Evolutionary conservation across 2,329 filamentous ascomycete genomes (phyloP).

Genomic region (Stagonosporopsis tanaceti): DNA sequence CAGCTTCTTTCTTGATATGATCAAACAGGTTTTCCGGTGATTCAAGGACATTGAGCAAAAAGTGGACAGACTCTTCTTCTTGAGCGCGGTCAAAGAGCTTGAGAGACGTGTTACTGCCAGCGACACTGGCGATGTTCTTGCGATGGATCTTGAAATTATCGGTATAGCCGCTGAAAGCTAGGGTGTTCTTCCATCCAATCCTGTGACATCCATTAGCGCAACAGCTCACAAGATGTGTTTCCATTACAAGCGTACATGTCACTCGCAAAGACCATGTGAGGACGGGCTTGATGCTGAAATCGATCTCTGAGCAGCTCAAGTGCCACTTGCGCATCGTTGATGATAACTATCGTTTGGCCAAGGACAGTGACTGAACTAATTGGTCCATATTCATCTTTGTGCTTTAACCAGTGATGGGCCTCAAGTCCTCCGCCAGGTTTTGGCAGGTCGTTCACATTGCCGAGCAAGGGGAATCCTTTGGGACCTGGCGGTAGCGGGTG

Average conservation of each 20-base stretch:
- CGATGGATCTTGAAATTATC: slow-evolving; percentile 36
- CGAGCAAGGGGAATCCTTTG: slow-evolving; percentile 57
- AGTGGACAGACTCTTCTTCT: slow-evolving; percentile 40
- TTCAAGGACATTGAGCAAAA: slow-evolving; percentile 35
- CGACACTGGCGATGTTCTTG: slow-evolving; percentile 39
- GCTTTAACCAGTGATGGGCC: slow-evolving; percentile 55
- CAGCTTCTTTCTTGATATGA: slow-evolving; percentile 40
- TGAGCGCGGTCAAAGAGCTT: slow-evolving; percentile 38
- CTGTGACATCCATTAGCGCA: slow-evolving; percentile 12
- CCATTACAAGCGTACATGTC: slow-evolving; percentile 30
- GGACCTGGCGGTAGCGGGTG: slow-evolving; percentile 60
- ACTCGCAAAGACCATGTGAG: slow-evolving; percentile 34
- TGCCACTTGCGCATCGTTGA: slow-evolving; percentile 39
- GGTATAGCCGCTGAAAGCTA: slow-evolving; percentile 32
- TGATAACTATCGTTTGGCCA: slow-evolving; percentile 40
- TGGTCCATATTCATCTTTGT: slow-evolving; percentile 50
- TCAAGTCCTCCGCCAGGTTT: slow-evolving; percentile 45
- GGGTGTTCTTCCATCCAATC: slow-evolving; percentile 37
- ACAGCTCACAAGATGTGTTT: neutral
- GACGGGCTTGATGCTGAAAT: slow-evolving; percentile 30
- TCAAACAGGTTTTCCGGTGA: slow-evolving; percentile 34
- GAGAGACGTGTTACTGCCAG: slow-evolving; percentile 30
- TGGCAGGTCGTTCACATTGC: slow-evolving; percentile 61
- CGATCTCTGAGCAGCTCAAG: slow-evolving; percentile 36
- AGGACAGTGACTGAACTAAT: slow-evolving; percentile 43